Evolutionary conservation across 2,329 filamentous ascomycete genomes (phyloP), one percentile per base, ranked within the genome.

Genomic region (Aureobasidium sp.): DNA sequence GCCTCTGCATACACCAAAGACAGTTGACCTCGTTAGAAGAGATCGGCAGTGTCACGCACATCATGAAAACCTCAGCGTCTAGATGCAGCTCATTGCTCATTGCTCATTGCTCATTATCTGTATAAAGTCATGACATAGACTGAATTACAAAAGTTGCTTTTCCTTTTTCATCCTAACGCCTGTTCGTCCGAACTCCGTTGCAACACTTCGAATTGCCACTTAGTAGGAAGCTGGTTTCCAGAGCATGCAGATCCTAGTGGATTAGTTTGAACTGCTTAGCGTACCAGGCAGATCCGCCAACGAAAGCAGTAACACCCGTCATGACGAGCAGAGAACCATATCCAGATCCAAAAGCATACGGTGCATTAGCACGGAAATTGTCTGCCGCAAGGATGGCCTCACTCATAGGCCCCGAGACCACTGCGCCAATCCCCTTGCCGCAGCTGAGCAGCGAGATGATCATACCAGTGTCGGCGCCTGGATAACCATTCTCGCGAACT

Each of bases 361-460:
- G 69, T 23, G 72, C 74, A 50, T 73, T 69, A 29, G 73, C 72
- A 26, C 66, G 64, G 70, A 71, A 78, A 2, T 67, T 65, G 27
- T 72, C 72, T 29, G 69, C 67, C n/a, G 69, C 68, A 9, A 80
- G 64, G 37, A 80, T 66, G 15, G 71, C 74, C 67, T 82, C 80
- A 52, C 79, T 82, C 46, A 83, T 68, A 0, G 81, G 81, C 3
- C 81, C 81, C 63, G 75, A 77, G 10, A 78, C 74, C 10, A 84
- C 70, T 67, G 78, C 80, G 3, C 81, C 80, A 23, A 83, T 74
- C 0, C 81, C 81, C 48, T 79, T 78, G 0, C 80, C 80, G 9
- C 77, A 77, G 10, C 76, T 75, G 59, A 83, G 70, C 15, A 78
- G 73, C 0, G 75, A 76, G 62, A 82, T 79, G 0, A 82, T 73